Conservation (phyloP, 331 rosid genomes). For the Quercus tomentella region DNA sequence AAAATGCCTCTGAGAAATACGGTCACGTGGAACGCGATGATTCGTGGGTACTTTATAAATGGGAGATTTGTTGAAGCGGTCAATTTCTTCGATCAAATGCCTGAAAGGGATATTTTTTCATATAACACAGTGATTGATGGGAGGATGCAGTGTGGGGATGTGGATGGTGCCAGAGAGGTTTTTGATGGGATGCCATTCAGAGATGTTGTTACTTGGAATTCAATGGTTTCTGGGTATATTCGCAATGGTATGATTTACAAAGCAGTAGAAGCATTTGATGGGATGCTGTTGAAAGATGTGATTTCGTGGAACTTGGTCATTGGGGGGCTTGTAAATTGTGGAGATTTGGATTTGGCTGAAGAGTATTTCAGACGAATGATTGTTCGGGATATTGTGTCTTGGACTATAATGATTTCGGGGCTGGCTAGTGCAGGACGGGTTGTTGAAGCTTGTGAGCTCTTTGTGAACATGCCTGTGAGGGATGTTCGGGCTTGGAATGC, state of each 20-base stretch:
- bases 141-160: constrained; percentile 48
- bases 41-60: constrained; percentile 39
- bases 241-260: constrained; percentile 34
- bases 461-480: constrained; percentile 40
- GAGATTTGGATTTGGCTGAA: constrained; percentile 32
- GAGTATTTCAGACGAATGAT: constrained; percentile 30
- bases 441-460: constrained; percentile 32
- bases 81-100: constrained; percentile 26
- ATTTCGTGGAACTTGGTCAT: constrained; percentile 54
- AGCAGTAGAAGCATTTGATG: constrained; percentile 33
- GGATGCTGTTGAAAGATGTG: constrained; percentile 37
- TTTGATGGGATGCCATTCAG: constrained; percentile 31
- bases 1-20: constrained; percentile 39
- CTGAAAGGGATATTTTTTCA: constrained; percentile 31
- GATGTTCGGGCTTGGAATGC: constrained; percentile 49
- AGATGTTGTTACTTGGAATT: constrained; percentile 49
- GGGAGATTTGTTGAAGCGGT: constrained; percentile 13
- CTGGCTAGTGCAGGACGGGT: constrained; percentile 26
- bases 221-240: constrained; percentile 46
- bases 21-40: constrained; percentile 49
- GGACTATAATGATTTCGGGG: constrained; percentile 51
- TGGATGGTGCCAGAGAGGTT: constrained; percentile 32
- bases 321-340: constrained; percentile 42
- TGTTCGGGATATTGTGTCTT: constrained; percentile 36
- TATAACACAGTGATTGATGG: constrained; percentile 48